A percentile compares a stretch with the other conserved stretches of the same genome.
Conservation (phyloP, 164 flowering plant genomes). For the Paratinospora sagittata region DNA sequence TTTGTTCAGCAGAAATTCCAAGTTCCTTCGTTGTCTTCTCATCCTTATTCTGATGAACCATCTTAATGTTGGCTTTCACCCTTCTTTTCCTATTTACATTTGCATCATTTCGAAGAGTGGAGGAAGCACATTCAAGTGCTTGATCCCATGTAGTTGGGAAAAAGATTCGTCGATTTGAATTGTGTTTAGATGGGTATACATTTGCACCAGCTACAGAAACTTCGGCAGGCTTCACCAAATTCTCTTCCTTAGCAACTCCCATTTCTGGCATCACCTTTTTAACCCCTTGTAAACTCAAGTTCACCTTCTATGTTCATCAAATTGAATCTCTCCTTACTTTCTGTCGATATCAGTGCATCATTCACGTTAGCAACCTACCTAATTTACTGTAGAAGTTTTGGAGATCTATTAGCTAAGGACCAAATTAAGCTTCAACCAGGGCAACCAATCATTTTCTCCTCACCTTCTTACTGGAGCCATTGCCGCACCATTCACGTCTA, state of each 20-base stretch:
- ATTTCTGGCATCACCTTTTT: background rate
- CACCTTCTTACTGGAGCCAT: background rate
- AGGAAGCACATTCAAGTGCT: too few species aligned
- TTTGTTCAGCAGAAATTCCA: background rate
- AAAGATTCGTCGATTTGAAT: too few species aligned
- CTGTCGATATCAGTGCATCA: too few species aligned
- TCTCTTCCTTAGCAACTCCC: background rate
- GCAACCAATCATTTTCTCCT: background rate
- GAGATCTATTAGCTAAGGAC: background rate
- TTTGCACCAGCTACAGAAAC: background rate
- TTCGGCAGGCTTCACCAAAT: background rate
- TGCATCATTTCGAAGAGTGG: too few species aligned
- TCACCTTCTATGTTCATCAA: background rate
- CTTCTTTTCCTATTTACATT: too few species aligned
- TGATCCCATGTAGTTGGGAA: too few species aligned
- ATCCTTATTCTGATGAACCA: background rate
- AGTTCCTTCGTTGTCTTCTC: background rate
- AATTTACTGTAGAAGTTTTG: too few species aligned
- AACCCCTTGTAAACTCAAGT: background rate
- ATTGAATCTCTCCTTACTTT: background rate
- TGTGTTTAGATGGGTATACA: too few species aligned
- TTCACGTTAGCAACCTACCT: background rate
- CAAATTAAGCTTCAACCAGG: background rate
- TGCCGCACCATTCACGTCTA: too few species aligned
- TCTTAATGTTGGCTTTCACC: too few species aligned